Evolutionary conservation across 2,329 filamentous ascomycete species (phyloP).

Genomic region (Penicillium crustosum): DNA sequence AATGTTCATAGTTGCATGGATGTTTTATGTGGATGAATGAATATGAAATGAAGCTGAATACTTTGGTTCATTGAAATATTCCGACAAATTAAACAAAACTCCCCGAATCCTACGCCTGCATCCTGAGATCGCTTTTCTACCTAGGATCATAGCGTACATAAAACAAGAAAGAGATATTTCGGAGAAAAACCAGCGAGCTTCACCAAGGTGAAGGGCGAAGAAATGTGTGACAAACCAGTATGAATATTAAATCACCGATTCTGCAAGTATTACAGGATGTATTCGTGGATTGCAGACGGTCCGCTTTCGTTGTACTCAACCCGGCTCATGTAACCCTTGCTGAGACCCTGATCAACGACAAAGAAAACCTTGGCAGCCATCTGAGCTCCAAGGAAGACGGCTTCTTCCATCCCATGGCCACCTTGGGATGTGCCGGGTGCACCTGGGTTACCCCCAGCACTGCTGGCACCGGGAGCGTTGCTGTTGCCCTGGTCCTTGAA

Average conservation of each 20-base stretch:
- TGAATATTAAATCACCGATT: neutral
- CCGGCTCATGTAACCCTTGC: constrained; percentile 68
- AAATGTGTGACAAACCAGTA: neutral
- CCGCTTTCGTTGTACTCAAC: constrained; percentile 68
- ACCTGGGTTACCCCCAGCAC: constrained; percentile 37
- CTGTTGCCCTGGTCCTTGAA: constrained; percentile 70
- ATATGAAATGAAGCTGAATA: neutral
- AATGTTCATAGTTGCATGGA: neutral
- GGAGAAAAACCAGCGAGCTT: constrained; percentile 10
- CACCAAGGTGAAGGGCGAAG: constrained; percentile 4
- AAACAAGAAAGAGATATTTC: constrained; percentile 17
- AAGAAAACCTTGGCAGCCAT: constrained; percentile 77
- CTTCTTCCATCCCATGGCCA: constrained; percentile 67
- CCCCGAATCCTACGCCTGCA: constrained; percentile 26
- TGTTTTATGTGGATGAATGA: neutral
- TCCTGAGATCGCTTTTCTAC: constrained; percentile 27
- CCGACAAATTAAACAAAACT: constrained; percentile 21
- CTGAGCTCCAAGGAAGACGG: constrained; percentile 82
- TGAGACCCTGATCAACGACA: constrained; percentile 64
- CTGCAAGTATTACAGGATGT: constrained; percentile 35
- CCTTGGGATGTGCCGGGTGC: constrained; percentile 34
- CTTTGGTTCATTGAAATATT: neutral
- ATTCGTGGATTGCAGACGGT: constrained; percentile 63
- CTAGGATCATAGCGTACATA: constrained; percentile 26
- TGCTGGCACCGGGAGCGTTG: constrained; percentile 35